Percentiles rank a stretch among this genome's conserved stretches.
phyloP scores from a whole-genome alignment of 257 asterid species.

The Coffea canephora region DNA sequence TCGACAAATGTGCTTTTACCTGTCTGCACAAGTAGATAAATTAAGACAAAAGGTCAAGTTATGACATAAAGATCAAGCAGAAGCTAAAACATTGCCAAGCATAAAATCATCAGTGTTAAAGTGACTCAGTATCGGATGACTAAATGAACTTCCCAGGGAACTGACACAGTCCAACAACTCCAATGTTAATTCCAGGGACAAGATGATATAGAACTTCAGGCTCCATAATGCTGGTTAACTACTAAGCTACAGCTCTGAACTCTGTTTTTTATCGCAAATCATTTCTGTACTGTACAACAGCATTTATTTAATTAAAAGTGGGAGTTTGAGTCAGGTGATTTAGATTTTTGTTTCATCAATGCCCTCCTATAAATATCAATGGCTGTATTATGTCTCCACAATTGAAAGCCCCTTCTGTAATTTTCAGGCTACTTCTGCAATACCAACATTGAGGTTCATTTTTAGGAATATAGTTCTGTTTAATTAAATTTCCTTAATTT shows the following conservation, averaged over 20 bases:
- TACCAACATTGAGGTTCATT: too few species aligned
- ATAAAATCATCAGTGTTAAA: not conserved
- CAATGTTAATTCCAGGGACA: not conserved
- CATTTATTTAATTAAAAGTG: too few species aligned
- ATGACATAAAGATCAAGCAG: not conserved
- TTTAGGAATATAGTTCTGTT: too few species aligned
- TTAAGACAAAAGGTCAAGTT: not conserved
- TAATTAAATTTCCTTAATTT: too few species aligned
- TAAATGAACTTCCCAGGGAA: not conserved
- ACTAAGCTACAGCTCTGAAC: not conserved
- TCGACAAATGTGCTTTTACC: slow-evolving; percentile 95
- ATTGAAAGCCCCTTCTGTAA: too few species aligned
- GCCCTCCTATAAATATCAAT: too few species aligned
- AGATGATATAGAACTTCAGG: not conserved
- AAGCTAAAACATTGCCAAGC: not conserved
- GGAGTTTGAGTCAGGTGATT: too few species aligned
- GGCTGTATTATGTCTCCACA: too few species aligned
- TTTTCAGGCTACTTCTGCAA: too few species aligned
- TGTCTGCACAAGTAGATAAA: slow-evolving; percentile 48
- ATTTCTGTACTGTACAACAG: not conserved
- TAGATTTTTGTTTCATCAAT: too few species aligned
- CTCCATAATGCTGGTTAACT: not conserved
- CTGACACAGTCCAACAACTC: not conserved
- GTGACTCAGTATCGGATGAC: not conserved
- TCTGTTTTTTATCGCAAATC: not conserved